Base-by-base conservation (phyloP, 495 filamentous ascomycete genomes). In the Neurospora africana region DNA sequence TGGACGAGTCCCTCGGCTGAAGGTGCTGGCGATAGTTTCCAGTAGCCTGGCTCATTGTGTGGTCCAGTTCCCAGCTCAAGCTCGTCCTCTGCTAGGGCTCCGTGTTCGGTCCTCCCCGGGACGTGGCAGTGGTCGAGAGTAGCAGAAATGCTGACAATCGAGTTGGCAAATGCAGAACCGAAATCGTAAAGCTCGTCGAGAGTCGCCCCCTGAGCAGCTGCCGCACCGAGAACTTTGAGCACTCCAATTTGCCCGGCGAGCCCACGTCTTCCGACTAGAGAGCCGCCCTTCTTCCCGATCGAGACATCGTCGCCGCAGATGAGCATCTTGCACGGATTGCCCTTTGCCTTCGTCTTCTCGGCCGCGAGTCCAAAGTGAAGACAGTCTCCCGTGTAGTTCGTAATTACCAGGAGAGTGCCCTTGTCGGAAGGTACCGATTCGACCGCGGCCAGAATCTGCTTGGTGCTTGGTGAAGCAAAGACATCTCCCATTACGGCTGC, bases 311-410 rank as follows among this genome's bases (percentile, higher is more conserved):
- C 88, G 30, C 87, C 86, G 76, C 87, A 88, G 61, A 87, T 86
- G 65, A 88, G 83, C 77, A 88, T 86, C 69, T 81, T 82, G 69
- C 86, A 84, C 19, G 82, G 84, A 70, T 85, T 82, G 30, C 87
- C 87, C 70, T 82, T 79, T 19, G 86, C 86, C 47, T 86, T 82
- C 15, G 86, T 87, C 79, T 89, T 89, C 78, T 90, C 88, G 71
- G 85, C 84, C 4, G 88, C 88, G 23, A 90, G 79, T 2, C 88
- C 88, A 71, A 90, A 90, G 76, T 90, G 88, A 70, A 90, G 80
- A 74, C 87, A 88, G 79, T 90, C 88, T 33, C 88, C 88, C 0
- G 88, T 90, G 75, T 90, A 90, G 75, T 90, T 90, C 41, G 87
- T 89, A 73, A 90, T 85, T 69, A 89, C 86, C n/a, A 90, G 76